Conservation (phyloP, 2,329 filamentous ascomycete species). For the Dactylellina parvicollis region DNA sequence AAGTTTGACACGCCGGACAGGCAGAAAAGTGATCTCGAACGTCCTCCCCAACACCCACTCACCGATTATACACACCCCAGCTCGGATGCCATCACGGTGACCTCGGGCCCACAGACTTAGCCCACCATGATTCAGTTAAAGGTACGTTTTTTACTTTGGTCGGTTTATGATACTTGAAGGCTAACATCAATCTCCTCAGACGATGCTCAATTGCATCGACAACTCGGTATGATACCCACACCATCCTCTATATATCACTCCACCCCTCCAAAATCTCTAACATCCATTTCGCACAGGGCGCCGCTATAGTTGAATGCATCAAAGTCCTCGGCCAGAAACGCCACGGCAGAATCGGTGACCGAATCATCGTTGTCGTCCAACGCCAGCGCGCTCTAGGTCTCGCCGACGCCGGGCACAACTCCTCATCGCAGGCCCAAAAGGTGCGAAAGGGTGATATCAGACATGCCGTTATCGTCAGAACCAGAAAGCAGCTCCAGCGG, state of each 20-base stretch:
- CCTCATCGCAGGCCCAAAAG: conserved; percentile 82
- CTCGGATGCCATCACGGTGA: conserved; percentile 40
- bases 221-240: conserved; percentile 73
- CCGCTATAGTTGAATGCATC: conserved; percentile 94
- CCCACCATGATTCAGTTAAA: conserved; percentile 91
- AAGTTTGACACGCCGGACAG: conserved; percentile 21
- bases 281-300: conserved; percentile 65
- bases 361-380: conserved; percentile 96
- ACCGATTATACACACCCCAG: conserved; percentile 1
- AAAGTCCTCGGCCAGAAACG: conserved; percentile 91
- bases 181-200: conserved; percentile 66
- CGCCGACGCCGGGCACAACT: conserved; percentile 64
- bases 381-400: conserved; percentile 84
- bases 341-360: conserved; percentile 92
- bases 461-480: conserved; percentile 94
- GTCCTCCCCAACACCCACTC: conserved; percentile 4
- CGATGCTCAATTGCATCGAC: conserved; percentile 99
- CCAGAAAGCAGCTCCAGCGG: conserved; percentile 84
- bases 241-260: background rate
- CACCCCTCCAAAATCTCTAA: conserved; percentile 10
- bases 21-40: conserved; percentile 14
- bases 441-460: conserved; percentile 96
- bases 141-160: conserved; percentile 63
- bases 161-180: background rate
- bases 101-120: conserved; percentile 54